Base-by-base conservation (phyloP, 2,329 filamentous ascomycete species). In the Xylariaceae sp. region DNA sequence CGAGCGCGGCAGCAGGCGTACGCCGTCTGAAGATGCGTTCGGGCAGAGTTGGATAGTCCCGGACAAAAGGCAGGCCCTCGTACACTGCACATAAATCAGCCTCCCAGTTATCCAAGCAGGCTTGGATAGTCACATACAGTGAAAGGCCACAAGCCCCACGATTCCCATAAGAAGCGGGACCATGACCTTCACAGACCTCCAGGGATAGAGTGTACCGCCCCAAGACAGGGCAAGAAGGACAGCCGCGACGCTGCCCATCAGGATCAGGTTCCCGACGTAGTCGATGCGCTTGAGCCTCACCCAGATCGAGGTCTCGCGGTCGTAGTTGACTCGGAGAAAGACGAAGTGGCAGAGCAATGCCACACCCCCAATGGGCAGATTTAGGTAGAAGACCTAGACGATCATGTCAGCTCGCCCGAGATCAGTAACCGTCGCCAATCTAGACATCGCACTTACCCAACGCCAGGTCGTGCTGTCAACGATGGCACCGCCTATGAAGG, bases 21-120 rank as follows among this genome's bases (percentile, higher is more conserved):
- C 65, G 60, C 45, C 69, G 70, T 1, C 47, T 48, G 53, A 75
- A 74, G 6, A 76, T 0, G 62, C 38, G 0, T 57, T 61, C 0
- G 52, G 60, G 38, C 22, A 26, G n/a, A n/a, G n/a, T n/a, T n/a
- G 6, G 22, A 26, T 11, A 11, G 22, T 6, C 22, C 11, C 22
- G 22, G 22, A 11, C 22, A 11, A 6, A 6, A 26, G 6, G 22
- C 22, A 11, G 22, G 22, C 22, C n/a, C n/a, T n/a, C n/a, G n/a
- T n/a, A 11, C 11, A 26, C 22, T 26, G 22, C 22, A 26, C n/a
- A n/a, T n/a, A n/a, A n/a, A n/a, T n/a, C n/a, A n/a, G n/a, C n/a
- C n/a, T n/a, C n/a, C n/a, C n/a, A n/a, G n/a, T n/a, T n/a, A n/a
- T n/a, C n/a, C n/a, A n/a, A n/a, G n/a, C n/a, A n/a, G n/a, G n/a